Conservation (phyloP, 108 stramenopile species). For the Cyclostephanos invisitatus region DNA sequence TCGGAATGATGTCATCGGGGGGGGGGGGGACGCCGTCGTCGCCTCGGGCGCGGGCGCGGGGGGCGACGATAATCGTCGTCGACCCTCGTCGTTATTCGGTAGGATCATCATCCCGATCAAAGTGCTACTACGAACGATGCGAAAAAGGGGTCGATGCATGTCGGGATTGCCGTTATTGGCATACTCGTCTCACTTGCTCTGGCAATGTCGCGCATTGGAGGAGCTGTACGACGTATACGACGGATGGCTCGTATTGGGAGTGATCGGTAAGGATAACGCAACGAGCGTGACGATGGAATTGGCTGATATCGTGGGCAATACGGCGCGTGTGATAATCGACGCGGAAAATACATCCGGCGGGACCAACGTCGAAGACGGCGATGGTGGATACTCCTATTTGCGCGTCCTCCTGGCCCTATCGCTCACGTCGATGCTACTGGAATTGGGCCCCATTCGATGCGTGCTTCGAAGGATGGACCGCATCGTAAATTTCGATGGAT, state of each 20-base stretch:
- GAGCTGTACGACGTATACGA: conserved; percentile 34
- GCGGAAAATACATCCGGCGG: not conserved
- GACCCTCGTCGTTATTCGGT: not conserved
- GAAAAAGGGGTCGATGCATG: conserved; percentile 18
- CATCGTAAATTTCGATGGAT: conserved; percentile 23
- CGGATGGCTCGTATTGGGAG: conserved; percentile 26
- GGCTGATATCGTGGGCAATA: conserved; percentile 17
- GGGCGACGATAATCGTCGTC: not conserved
- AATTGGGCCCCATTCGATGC: conserved; percentile 20
- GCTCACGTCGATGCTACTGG: conserved; percentile 37
- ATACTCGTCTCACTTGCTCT: conserved; percentile 59
- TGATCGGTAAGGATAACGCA: not conserved
- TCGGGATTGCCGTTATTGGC: conserved; percentile 58
- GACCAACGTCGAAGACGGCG: not conserved
- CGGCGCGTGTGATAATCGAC: conserved; percentile 6
- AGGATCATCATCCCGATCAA: not conserved
- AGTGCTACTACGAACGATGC: too few species aligned
- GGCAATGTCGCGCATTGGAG: conserved; percentile 69
- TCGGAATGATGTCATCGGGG: conserved; percentile 11
- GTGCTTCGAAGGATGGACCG: conserved; percentile 21
- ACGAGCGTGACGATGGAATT: not conserved
- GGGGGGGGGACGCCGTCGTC: not conserved
- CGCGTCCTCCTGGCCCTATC: conserved; percentile 38
- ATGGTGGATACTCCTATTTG: conserved; percentile 15
- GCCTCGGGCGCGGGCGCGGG: too few species aligned